Evolutionary conservation across 2,329 filamentous ascomycete genomes (phyloP).

Genomic region (Colletotrichum abscissum): DNA sequence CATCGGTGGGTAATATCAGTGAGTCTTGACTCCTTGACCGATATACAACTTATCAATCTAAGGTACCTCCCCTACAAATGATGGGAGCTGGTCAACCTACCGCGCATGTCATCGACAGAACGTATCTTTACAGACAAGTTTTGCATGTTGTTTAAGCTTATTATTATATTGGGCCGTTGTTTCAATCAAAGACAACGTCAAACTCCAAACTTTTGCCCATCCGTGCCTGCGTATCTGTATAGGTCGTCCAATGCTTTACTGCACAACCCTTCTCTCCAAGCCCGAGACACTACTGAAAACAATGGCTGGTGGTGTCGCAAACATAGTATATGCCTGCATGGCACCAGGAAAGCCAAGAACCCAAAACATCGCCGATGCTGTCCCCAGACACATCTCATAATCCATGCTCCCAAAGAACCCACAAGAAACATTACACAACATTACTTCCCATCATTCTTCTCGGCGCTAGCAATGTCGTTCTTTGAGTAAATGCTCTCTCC

Average conservation of each 20-base stretch:
- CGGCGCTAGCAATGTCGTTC: slow-evolving; percentile 47
- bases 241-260: neutral
- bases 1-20: neutral
- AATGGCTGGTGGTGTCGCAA: neutral
- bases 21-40: neutral
- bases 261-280: neutral
- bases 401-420: slow-evolving; percentile 12
- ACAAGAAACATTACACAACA: neutral
- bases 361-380: neutral
- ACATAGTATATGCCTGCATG: neutral
- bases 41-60: neutral
- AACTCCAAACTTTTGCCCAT: slow-evolving; percentile 17
- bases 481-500: slow-evolving; percentile 60
- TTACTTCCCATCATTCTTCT: slow-evolving; percentile 42
- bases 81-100: neutral
- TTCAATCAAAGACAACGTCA: neutral
- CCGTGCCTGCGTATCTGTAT: neutral
- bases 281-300: neutral
- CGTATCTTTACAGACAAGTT: no score
- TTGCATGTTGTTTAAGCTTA: neutral
- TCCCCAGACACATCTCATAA: neutral
- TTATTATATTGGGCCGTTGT: neutral
- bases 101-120: no score
- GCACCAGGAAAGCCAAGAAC: neutral
- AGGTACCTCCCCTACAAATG: neutral